phyloP scores from a whole-genome alignment of 2,329 filamentous ascomycete genomes.

The Elsinoe fawcettii region DNA sequence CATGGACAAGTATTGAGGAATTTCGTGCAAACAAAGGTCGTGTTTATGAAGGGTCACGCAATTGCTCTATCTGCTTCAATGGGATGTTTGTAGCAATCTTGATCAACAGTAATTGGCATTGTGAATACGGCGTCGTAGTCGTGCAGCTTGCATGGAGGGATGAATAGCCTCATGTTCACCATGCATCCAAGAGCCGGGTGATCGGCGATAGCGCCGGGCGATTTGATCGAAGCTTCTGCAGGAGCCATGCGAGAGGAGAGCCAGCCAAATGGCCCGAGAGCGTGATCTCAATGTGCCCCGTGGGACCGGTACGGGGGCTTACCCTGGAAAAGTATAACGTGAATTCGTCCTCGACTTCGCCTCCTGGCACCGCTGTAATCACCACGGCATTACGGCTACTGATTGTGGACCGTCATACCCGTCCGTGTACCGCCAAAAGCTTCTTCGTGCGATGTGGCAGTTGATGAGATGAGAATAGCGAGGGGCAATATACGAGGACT shows the following conservation, averaged over 20 bases:
- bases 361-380: slow-evolving; percentile 12
- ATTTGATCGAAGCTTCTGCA: slow-evolving; percentile 7
- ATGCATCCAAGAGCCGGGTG: not conserved
- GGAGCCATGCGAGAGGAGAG: not conserved
- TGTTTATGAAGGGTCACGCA: not conserved
- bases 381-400: slow-evolving; percentile 8
- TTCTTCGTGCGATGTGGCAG: not conserved
- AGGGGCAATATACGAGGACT: not conserved
- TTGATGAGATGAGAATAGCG: not conserved
- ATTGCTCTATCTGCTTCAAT: not conserved
- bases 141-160: not conserved
- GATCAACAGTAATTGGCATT: too few species aligned
- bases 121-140: too few species aligned
- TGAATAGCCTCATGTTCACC: slow-evolving; percentile 7
- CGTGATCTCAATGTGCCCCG: too few species aligned
- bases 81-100: not conserved
- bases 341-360: not conserved
- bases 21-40: not conserved
- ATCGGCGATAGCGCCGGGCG: not conserved
- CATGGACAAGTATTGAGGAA: not conserved
- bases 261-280: not conserved
- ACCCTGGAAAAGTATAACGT: not conserved
- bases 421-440: not conserved
- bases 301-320: slow-evolving; percentile 3
- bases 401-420: not conserved